These are phyloP conservation scores for Venturiaceae sp. DNA, from an alignment of 2,329 filamentous ascomycete species.

Conservation along the genomic window DNA sequence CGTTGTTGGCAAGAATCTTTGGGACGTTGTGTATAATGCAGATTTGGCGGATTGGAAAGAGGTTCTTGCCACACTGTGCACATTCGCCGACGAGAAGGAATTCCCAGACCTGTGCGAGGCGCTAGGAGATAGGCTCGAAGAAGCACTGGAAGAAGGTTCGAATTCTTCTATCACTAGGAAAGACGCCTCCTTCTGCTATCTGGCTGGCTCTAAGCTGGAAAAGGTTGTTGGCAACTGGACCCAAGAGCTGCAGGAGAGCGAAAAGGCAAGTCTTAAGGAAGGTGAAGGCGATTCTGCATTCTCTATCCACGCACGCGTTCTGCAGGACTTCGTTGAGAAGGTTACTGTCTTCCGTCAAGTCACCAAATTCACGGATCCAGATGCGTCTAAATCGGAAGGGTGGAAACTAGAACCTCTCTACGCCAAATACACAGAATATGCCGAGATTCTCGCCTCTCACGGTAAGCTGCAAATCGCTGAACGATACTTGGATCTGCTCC, in stretches of 20 bases:
- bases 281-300: conserved; percentile 36
- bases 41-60: conserved; percentile 93
- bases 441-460: conserved; percentile 85
- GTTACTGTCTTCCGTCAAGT: conserved; percentile 94
- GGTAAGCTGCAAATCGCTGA: conserved; percentile 80
- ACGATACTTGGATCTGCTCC: conserved; percentile 83
- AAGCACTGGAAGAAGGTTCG: conserved; percentile 44
- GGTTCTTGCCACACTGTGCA: conserved; percentile 90
- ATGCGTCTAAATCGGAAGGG: conserved; percentile 57
- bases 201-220: conserved; percentile 91
- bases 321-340: conserved; percentile 96
- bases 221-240: conserved; percentile 97
- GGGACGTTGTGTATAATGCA: conserved; percentile 96
- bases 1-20: conserved; percentile 91
- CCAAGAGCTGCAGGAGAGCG: conserved; percentile 74
- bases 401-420: conserved; percentile 90
- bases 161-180: conserved; percentile 52
- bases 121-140: conserved; percentile 81
- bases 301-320: conserved; percentile 76
- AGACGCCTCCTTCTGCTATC: conserved; percentile 92
- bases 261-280: conserved; percentile 63
- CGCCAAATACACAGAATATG: conserved; percentile 93
- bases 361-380: conserved; percentile 77
- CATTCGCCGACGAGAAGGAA: conserved; percentile 81
- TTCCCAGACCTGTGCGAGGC: conserved; percentile 94